Evolutionary conservation across 192 early-diverging fungal genomes (phyloP), one percentile per base, ranked within the genome.

Genomic region (Backusella tarrabulga): DNA sequence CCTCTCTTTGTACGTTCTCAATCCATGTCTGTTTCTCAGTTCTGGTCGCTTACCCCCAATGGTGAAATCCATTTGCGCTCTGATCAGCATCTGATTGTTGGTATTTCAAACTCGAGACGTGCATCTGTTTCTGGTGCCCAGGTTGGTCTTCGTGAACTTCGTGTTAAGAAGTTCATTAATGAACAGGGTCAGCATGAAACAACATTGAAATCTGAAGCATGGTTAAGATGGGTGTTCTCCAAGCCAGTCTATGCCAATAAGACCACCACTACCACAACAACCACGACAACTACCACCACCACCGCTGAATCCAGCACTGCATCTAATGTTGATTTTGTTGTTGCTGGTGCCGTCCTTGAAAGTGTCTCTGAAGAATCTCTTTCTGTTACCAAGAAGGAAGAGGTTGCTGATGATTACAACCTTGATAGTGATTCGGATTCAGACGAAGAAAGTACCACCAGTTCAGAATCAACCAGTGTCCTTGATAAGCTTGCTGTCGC

Each of bases 21-120:
- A 23, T 68, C 74, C 34, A 42, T 68, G 38, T 32, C 69, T 36
- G 77, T 66, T 35, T 67, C 56, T 46, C 77, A 78, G 17, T 73
- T 66, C 60, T 78, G 77, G 77, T 78, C 77, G 0, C 71, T 78
- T n/a, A 78, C 71, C 36, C 71, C 73, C 3, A 60, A 78, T 68
- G 71, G 77, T 23, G 70, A 72, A 23, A 42, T 78, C 36, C 63
- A 73, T 41, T 40, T 71, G 32, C 77, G 77, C 0, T 67, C 63
- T 32, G 56, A 78, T 63, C 38, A 63, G 19, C 36, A 52, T 34
- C 54, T 72, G 26, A 71, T 78, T n/a, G 26, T 78, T 35, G 77
- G 71, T 38, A 60, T 44, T 50, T 42, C 77, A 14, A 66, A 41
- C 36, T 42, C 68, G n/a, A 34, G 23, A 63, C 71, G 71, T 34